phyloP scores from a whole-genome alignment of 2,329 filamentous ascomycete species.

The Fusarium sp. region DNA sequence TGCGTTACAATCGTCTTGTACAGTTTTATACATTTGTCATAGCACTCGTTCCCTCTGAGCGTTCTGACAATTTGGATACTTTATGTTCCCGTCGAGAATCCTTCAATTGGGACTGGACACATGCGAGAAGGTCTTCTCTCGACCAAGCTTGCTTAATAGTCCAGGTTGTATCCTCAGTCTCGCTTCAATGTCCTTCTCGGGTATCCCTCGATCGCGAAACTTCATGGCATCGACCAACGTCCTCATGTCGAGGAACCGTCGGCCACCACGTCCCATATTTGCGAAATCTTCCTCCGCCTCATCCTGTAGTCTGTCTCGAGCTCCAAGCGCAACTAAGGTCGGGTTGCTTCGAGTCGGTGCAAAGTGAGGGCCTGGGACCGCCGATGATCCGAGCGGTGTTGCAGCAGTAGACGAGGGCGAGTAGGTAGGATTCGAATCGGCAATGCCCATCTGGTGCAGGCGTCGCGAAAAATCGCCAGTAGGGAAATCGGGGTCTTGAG shows the following conservation, averaged over 20 bases:
- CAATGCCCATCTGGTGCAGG: constrained; percentile 65
- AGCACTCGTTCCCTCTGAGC: not conserved
- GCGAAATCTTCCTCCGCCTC: constrained; percentile 59
- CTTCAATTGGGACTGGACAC: constrained; percentile 45
- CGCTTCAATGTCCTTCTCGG: constrained; percentile 57
- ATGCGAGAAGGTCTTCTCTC: constrained; percentile 53
- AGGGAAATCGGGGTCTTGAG: constrained; percentile 54
- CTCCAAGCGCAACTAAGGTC: constrained; percentile 62
- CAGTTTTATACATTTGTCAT: constrained; percentile 26
- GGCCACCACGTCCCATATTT: constrained; percentile 51
- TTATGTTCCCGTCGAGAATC: not conserved
- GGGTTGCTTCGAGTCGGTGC: constrained; percentile 52
- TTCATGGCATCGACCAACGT: constrained; percentile 60
- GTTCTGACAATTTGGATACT: not conserved
- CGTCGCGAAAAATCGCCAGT: constrained; percentile 62
- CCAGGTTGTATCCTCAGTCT: constrained; percentile 58
- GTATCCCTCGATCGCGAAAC: constrained; percentile 55
- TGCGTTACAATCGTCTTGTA: constrained; percentile 12
- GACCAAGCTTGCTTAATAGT: constrained; percentile 59
- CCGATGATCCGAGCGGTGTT: constrained; percentile 32
- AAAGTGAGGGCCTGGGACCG: constrained; percentile 43
- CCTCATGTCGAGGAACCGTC: constrained; percentile 60
- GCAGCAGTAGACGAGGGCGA: constrained; percentile 62
- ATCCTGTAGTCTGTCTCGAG: constrained; percentile 58
- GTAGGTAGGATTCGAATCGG: constrained; percentile 64